Base-by-base conservation (phyloP, 331 rosid genomes). In the Spiraea crenata region DNA sequence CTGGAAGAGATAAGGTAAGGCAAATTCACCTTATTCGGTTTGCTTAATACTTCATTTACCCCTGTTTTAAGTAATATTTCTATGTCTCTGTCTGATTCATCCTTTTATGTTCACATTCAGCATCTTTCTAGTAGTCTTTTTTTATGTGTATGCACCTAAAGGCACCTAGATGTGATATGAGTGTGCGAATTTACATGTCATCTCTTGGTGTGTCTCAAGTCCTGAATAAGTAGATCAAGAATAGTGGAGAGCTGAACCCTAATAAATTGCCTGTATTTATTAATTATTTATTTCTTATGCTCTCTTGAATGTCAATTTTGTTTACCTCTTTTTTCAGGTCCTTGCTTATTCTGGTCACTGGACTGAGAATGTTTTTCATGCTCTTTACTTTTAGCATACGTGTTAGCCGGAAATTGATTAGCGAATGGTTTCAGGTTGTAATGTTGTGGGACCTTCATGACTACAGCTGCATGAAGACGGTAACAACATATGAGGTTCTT, bases 1-100 rank as follows among this genome's bases (percentile, higher is more conserved):
- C 95, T 74, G 99, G 96, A 85, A 85, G 99, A 87, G 99, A 93
- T 78, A 93, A 89, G 95, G 99, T 50, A 77, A 37, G 70, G 19
- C 60, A 25, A 25, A 25, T 19, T 12, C n/a, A 52, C 57, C 9
- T 42, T 12, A 57, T 19, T 3, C 42, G 39, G n/a, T 34, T 41
- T 44, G 17, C 38, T 45, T 40, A 11, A 31, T 14, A n/a, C 64
- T 54, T 56, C 1, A 16, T 3, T 0, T 25, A 47, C 4, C 4
- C 6, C 37, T 41, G 40, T 14, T 9, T 52, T n/a, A 39, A 7
- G 7, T 37, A 14, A 6, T 9, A 39, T 39, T 6, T 0, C 40
- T 12, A 48, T 49, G 37, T 35, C 13, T 34, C 42, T 41, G 17
- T 37, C 11, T 50, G 56, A 0, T 65, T 65, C 34, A 5, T 5